Evolutionary conservation across 2,329 filamentous ascomycete species (phyloP), one percentile per base, ranked within the genome.

Genomic region (Aspergillus tanneri): DNA sequence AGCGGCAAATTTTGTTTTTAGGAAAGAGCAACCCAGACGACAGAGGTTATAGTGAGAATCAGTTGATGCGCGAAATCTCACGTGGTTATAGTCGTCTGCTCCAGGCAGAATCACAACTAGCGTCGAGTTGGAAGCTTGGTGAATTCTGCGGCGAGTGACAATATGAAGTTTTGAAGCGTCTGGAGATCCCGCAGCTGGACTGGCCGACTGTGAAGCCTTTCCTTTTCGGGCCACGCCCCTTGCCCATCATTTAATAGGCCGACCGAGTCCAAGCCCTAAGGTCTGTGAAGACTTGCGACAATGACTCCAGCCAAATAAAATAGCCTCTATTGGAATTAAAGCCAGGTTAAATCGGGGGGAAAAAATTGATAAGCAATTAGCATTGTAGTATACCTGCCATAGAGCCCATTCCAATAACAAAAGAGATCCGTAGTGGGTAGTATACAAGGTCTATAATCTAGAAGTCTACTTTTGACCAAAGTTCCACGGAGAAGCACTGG

Each of bases 101-200:
- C 68, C 68, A 70, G 68, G 68, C 68, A 71, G 68, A 63, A 58
- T 52, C 49, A 54, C 39, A 47, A 55, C 47, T 43, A 46, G 49
- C 38, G 56, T 46, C 50, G 55, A 57, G 52, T 52, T 47, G 50
- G 44, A 49, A 47, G 48, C 28, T 46, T 24, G 36, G 48, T 51
- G 44, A 37, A 43, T 49, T 46, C 49, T 48, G 50, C 45, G 36
- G 53, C 50, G 55, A 56, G 47, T 51, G 54, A 54, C 53, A 59
- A 55, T 47, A 47, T 58, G 58, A 66, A 61, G 63, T 62, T 68
- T 66, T 56, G 61, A 56, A 61, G 49, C 47, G 28, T 57, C 62
- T 56, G 51, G 55, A 57, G 53, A 60, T 57, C 57, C 52, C 55
- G 53, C 52, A 52, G 44, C 14, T 41, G 55, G 37, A 40, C 35